Conservation (phyloP, 2,329 filamentous ascomycete genomes). For the Elsinoe ampelina region DNA sequence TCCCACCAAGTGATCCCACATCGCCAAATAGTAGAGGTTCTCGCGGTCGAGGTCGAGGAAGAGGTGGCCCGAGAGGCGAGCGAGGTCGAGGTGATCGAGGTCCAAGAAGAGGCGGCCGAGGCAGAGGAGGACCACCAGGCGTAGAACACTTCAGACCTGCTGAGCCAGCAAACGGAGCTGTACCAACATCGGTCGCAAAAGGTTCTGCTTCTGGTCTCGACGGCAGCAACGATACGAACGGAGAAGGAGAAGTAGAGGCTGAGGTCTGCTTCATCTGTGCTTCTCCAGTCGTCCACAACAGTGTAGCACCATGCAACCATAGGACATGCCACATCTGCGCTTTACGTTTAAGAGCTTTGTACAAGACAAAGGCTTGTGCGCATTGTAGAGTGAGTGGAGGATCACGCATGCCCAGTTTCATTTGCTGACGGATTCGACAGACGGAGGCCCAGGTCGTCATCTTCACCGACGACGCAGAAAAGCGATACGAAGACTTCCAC, state of each 20-base stretch:
- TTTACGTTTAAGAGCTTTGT: conserved; percentile 79
- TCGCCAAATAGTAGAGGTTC: not conserved
- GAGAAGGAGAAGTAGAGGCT: conserved; percentile 33
- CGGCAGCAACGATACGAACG: conserved; percentile 9
- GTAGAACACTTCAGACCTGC: conserved; percentile 20
- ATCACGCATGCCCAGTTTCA: not conserved
- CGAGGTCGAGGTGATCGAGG: conserved; percentile 19
- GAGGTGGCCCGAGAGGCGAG: conserved; percentile 26
- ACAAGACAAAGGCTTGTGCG: conserved; percentile 94
- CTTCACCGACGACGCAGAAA: conserved; percentile 77
- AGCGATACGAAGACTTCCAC: conserved; percentile 77
- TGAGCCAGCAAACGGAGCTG: conserved; percentile 20
- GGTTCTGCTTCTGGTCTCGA: conserved; percentile 15
- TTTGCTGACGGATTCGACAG: conserved; percentile 25
- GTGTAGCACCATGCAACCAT: conserved; percentile 90
- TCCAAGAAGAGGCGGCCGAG: conserved; percentile 25
- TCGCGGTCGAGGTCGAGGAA: conserved; percentile 5
- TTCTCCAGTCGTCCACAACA: conserved; percentile 75
- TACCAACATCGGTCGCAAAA: conserved; percentile 24
- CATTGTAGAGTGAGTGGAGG: conserved; percentile 69
- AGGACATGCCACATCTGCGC: conserved; percentile 94
- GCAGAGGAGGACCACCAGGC: conserved; percentile 25
- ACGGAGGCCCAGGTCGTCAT: conserved; percentile 72
- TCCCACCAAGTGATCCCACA: not conserved
- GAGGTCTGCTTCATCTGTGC: conserved; percentile 98